Base-by-base conservation (phyloP, 2,329 filamentous ascomycete species). In the Scytalidium lignicola region DNA sequence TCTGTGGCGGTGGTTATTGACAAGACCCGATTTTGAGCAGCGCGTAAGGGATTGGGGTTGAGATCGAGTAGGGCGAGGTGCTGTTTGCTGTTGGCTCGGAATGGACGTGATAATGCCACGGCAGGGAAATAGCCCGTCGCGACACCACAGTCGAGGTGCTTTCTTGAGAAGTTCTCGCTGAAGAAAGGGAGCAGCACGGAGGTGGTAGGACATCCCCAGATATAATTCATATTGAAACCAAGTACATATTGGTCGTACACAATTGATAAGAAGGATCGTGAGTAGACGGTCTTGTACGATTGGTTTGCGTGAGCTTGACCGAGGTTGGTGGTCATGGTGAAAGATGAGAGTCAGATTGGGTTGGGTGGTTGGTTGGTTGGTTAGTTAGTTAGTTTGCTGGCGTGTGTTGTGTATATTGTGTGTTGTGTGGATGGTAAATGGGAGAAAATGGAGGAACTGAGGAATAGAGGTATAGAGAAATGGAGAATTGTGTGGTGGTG, bases 111-210 rank as follows among this genome's bases (percentile, higher is more conserved):
- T 4, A 51, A 23, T 5, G 52, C 47, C 1, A 60, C 41, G 2
- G 41, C 44, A 5, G 58, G 57, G 45, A 55, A 66, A 28, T 62
- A 65, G 22, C 63, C 63, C 1, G 62, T 62, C 3, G 62, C 64
- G 22, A 59, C 56, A 13, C 64, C 64, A 32, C 65, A 56, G 41
- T 66, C 62, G 17, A 66, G 53, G 44, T 65, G 62, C 12, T 51
- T 53, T 4, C 51, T 29, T 43, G 57, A 48, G 6, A 55, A 41
- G 32, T 60, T 54, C n/a, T 53, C 39, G 13, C 44, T 48, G 53
- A 65, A 66, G 44, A 64, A 60, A 2, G 60, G 56, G 13, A 61
- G 46, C 4, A 58, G 53, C 18, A 47, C 22, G 2, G 28, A 47
- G 17, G 26, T 51, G 1, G 61, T 59, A 1, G 56, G 53, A 39